phyloP scores from a whole-genome alignment of 140 eudicot species.

The Anethum foeniculum region DNA sequence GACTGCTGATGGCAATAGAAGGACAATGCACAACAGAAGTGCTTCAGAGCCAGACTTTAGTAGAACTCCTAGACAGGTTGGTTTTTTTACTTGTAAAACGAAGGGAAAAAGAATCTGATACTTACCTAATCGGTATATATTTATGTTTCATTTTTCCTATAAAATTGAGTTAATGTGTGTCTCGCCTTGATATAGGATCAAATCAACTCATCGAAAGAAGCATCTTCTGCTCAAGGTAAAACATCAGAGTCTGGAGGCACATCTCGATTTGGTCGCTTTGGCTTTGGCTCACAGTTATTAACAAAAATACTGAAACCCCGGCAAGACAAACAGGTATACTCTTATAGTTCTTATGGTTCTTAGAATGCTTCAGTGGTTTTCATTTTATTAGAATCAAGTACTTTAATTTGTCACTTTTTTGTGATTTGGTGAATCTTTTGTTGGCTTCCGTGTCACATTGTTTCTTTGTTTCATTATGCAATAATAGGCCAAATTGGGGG shows the following conservation, averaged over 20 bases:
- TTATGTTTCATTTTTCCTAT: neutral
- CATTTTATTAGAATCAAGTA: neutral
- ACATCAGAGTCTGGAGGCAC: constrained; percentile 40
- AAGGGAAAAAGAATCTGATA: neutral
- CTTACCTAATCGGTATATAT: neutral
- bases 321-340: constrained; percentile 72
- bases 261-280: constrained; percentile 73
- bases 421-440: neutral
- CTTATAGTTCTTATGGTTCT: neutral
- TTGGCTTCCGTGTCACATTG: neutral
- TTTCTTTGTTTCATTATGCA: constrained; percentile 13
- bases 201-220: constrained; percentile 56
- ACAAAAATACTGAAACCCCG: constrained; percentile 74
- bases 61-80: constrained; percentile 79
- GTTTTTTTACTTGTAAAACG: neutral
- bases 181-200: constrained; percentile 36
- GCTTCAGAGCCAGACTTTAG: constrained; percentile 86
- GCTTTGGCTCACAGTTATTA: constrained; percentile 71
- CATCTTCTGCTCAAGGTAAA: constrained; percentile 47
- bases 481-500: constrained; percentile 80
- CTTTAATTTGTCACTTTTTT: neutral
- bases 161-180: constrained; percentile 9
- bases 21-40: constrained; percentile 70
- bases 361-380: neutral
- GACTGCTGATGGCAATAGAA: constrained; percentile 55